Evolutionary conservation across 2,329 filamentous ascomycete species (phyloP).

Genomic region (Penicillium sp.): DNA sequence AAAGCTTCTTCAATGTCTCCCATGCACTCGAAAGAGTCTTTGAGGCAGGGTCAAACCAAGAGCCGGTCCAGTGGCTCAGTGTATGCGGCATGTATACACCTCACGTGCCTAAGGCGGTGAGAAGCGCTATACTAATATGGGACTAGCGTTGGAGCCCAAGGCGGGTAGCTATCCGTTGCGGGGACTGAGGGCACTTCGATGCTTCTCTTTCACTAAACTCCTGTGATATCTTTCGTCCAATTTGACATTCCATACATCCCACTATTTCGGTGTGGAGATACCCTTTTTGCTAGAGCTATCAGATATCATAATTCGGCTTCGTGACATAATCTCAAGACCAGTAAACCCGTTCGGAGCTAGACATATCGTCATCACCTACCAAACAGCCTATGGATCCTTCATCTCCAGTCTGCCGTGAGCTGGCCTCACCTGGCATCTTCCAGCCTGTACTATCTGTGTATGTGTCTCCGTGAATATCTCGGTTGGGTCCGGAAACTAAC

Average conservation of each 20-base stretch:
- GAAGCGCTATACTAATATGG: not conserved
- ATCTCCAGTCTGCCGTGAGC: conserved; percentile 48
- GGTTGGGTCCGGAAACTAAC: not conserved
- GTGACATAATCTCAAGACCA: not conserved
- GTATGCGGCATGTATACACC: too few species aligned
- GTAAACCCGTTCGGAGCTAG: not conserved
- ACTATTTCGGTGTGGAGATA: not conserved
- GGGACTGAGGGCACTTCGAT: not conserved
- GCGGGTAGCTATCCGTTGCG: conserved; percentile 7
- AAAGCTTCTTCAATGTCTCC: too few species aligned
- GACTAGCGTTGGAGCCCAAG: not conserved
- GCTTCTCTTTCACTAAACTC: not conserved
- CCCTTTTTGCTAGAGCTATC: not conserved
- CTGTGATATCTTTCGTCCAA: not conserved
- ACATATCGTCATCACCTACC: not conserved
- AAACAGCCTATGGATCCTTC: conserved; percentile 21
- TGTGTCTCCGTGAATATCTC: not conserved
- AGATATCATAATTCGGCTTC: not conserved
- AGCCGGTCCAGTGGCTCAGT: too few species aligned
- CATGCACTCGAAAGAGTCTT: too few species aligned
- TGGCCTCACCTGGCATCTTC: conserved; percentile 52
- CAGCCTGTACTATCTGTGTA: conserved; percentile 24
- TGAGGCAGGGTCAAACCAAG: too few species aligned
- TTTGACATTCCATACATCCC: not conserved
- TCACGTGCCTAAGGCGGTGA: not conserved